A percentile compares a stretch with the other conserved stretches of the same genome.
Evolutionary conservation across 441 rosid species (phyloP).

Genomic region (Populus tomentosa): DNA sequence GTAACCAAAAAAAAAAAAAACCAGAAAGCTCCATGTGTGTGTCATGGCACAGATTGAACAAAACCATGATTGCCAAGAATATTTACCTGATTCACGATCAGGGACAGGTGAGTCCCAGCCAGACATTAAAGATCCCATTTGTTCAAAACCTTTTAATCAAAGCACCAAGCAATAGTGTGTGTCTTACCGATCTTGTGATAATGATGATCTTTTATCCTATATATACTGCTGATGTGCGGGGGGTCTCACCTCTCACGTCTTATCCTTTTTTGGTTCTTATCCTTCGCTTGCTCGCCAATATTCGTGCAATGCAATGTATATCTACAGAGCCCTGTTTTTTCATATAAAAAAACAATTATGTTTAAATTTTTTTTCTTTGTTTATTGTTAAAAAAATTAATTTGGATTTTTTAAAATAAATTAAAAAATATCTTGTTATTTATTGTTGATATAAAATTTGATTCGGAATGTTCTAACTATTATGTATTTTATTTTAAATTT

Average conservation of each 20-base stretch:
- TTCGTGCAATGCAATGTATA: not conserved
- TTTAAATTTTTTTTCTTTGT: too few relatives aligned
- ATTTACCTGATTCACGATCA: constrained; percentile 48
- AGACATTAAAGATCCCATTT: constrained; percentile 88
- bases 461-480: too few relatives aligned
- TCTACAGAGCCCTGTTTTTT: too few relatives aligned
- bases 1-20: not conserved
- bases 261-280: constrained; percentile 28
- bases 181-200: not conserved
- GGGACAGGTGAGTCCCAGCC: constrained; percentile 78
- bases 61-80: not conserved
- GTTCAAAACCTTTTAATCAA: not conserved
- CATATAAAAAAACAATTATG: too few relatives aligned
- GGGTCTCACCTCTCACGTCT: constrained; percentile 15
- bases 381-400: too few relatives aligned
- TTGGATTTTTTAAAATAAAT: too few relatives aligned
- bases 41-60: too few relatives aligned
- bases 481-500: too few relatives aligned
- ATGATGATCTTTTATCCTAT: not conserved
- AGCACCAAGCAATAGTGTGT: not conserved
- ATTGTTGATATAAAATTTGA: too few relatives aligned
- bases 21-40: too few relatives aligned
- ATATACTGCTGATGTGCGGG: not conserved
- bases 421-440: too few relatives aligned
- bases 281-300: not conserved